phyloP scores from a whole-genome alignment of 2,329 filamentous ascomycete species.

The Penicillium sp. region DNA sequence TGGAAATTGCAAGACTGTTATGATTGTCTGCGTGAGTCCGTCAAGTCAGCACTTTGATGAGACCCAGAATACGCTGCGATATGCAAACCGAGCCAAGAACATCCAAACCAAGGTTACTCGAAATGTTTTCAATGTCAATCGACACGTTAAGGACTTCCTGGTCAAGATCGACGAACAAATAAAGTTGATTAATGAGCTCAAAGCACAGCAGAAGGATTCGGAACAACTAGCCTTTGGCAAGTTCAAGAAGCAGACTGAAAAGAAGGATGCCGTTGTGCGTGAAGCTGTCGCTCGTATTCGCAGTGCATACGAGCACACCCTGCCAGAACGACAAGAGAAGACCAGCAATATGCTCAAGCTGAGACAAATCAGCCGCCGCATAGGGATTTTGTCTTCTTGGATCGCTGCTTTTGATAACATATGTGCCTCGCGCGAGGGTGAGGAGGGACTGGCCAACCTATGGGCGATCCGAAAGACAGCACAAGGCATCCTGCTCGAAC shows the following conservation, averaged over 20 bases:
- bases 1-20: conserved; percentile 98
- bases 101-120: conserved; percentile 99
- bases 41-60: conserved; percentile 97
- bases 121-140: conserved; percentile 98
- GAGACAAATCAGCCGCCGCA: conserved; percentile 80
- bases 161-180: conserved; percentile 99
- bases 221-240: conserved; percentile 83
- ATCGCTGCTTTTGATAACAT: conserved; percentile 87
- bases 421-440: conserved; percentile 72
- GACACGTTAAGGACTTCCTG: conserved; percentile 97
- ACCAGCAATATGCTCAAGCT: conserved; percentile 79
- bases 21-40: conserved; percentile 98
- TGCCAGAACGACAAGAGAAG: conserved; percentile 77
- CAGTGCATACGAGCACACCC: conserved; percentile 79
- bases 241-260: conserved; percentile 87
- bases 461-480: conserved; percentile 83
- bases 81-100: conserved; percentile 97
- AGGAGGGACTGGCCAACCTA: conserved; percentile 69
- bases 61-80: conserved; percentile 95
- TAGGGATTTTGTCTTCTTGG: conserved; percentile 86
- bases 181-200: conserved; percentile 93
- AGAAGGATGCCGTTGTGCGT: conserved; percentile 73
- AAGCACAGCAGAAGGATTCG: conserved; percentile 87
- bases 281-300: conserved; percentile 83
- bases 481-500: conserved; percentile 82